Evolutionary conservation across 345 rosid genomes (phyloP).

Genomic region (Citrus inodora): DNA sequence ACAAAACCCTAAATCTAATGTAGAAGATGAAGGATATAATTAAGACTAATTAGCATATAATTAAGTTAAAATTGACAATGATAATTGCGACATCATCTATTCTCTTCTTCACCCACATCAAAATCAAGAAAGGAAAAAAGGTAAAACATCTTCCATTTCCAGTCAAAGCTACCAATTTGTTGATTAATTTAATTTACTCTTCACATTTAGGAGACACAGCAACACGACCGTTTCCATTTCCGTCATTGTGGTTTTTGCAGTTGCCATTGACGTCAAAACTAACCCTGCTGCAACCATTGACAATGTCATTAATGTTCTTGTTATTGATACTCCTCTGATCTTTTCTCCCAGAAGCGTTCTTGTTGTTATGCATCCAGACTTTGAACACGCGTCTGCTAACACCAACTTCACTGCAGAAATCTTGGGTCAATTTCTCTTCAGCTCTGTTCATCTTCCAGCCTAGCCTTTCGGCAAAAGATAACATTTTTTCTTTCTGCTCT

Average conservation of each 20-base stretch:
- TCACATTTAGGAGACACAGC: slow-evolving; percentile 13
- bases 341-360: slow-evolving; percentile 42
- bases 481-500: slow-evolving; percentile 73
- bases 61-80: not conserved
- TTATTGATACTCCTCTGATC: not conserved
- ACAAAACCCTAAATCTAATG: not conserved
- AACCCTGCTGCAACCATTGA: slow-evolving; percentile 4
- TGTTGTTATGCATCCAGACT: slow-evolving; percentile 88
- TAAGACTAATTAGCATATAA: slow-evolving; percentile 10
- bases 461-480: slow-evolving; percentile 54
- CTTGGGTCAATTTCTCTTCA: slow-evolving; percentile 45
- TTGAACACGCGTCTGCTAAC: slow-evolving; percentile 67
- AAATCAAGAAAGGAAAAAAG: not conserved
- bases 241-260: slow-evolving; percentile 5
- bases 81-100: slow-evolving; percentile 11
- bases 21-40: not conserved
- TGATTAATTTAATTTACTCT: not conserved
- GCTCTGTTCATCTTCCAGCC: slow-evolving; percentile 71
- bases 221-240: slow-evolving; percentile 15
- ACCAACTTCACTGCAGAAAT: slow-evolving; percentile 58
- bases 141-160: not conserved
- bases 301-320: not conserved
- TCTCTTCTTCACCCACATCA: slow-evolving; percentile 1
- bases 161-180: not conserved
- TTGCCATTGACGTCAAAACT: slow-evolving; percentile 3